phyloP scores from a whole-genome alignment of 345 rosid species.

The thale cress (Arabidopsis thaliana) region DNA sequence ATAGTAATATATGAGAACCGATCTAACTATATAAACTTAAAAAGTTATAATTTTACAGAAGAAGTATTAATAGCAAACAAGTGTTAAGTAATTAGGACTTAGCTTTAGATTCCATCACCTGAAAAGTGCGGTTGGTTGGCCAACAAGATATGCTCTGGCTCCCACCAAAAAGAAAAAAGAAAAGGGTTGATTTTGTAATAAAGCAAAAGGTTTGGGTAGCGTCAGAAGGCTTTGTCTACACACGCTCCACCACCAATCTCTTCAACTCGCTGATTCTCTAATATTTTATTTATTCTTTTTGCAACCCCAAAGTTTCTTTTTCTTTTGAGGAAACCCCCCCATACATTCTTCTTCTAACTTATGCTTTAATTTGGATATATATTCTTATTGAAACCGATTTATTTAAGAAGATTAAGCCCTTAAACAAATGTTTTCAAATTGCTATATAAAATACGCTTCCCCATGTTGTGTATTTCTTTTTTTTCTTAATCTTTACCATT shows the following conservation, averaged over 20 bases:
- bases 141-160: constrained; percentile 42
- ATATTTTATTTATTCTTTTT: constrained; percentile 29
- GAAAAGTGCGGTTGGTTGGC: constrained; percentile 44
- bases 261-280: constrained; percentile 26
- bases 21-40: neutral
- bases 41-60: neutral
- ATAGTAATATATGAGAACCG: neutral
- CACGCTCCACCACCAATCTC: constrained; percentile 36
- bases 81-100: neutral
- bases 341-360: constrained; percentile 22
- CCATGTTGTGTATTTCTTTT: neutral
- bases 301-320: constrained; percentile 27
- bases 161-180: constrained; percentile 30
- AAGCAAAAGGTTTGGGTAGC: constrained; percentile 31
- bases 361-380: constrained; percentile 18
- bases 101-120: constrained; percentile 40
- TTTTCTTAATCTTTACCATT: neutral
- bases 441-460: neutral
- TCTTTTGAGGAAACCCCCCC: constrained; percentile 34
- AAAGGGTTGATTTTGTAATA: constrained; percentile 36
- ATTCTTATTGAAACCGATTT: neutral
- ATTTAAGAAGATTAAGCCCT: neutral
- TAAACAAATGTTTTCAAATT: constrained; percentile 21
- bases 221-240: constrained; percentile 20
- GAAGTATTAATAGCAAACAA: neutral